phyloP scores from a whole-genome alignment of 257 asterid species.

The Anisodus acutangulus region DNA sequence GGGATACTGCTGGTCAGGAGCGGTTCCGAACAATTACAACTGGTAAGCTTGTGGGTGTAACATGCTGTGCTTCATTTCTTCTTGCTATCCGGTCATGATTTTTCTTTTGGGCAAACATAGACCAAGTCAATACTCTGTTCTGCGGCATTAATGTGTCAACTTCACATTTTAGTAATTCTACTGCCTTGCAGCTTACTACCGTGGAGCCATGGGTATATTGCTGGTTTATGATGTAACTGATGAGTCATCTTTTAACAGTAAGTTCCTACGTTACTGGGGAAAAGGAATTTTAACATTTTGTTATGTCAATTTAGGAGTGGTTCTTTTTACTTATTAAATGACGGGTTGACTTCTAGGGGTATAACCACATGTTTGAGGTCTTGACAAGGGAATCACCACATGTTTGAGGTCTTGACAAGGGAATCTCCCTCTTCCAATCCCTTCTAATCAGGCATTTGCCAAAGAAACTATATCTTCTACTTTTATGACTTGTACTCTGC shows the following conservation, averaged over 20 bases:
- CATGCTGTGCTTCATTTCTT: background rate
- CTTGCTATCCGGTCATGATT: background rate
- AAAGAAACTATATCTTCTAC: background rate
- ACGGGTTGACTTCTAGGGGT: background rate
- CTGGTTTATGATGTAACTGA: slow-evolving; percentile 74
- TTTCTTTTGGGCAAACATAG: background rate
- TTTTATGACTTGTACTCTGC: background rate
- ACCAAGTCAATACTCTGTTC: slow-evolving; percentile 3
- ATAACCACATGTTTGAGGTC: background rate
- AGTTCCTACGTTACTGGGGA: slow-evolving; percentile 27
- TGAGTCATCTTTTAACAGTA: slow-evolving; percentile 74
- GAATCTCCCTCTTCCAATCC: background rate
- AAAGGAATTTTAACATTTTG: background rate
- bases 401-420: background rate
- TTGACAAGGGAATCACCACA: background rate
- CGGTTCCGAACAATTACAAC: slow-evolving; percentile 29
- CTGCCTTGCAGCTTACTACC: slow-evolving; percentile 63
- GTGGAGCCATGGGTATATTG: slow-evolving; percentile 79
- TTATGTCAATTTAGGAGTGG: background rate
- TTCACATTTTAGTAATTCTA: slow-evolving; percentile 25
- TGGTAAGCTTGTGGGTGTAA: slow-evolving; percentile 45
- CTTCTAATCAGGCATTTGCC: slow-evolving; percentile 21
- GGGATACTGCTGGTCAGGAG: slow-evolving; percentile 37
- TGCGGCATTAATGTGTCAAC: background rate
- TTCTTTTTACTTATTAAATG: background rate